Conservation (phyloP, 2,329 filamentous ascomycete genomes). For the Beauveria sp. region DNA sequence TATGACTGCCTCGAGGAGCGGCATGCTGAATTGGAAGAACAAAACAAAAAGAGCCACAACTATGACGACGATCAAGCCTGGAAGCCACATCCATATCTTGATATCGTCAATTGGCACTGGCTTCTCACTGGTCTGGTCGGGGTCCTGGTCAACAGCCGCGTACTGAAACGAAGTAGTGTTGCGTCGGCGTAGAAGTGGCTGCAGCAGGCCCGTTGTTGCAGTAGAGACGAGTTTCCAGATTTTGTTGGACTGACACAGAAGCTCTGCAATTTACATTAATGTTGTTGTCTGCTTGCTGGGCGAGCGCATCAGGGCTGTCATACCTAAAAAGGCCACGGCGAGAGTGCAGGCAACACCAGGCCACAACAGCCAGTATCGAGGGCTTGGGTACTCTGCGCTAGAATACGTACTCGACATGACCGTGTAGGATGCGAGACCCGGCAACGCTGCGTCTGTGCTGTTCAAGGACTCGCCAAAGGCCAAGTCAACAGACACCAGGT, state of each 20-base stretch:
- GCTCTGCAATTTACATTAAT: background rate
- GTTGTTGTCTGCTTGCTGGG: background rate
- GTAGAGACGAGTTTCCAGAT: background rate
- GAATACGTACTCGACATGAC: conserved; percentile 1
- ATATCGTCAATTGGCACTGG: background rate
- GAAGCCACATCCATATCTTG: conserved; percentile 3
- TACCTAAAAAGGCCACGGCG: conserved; percentile 7
- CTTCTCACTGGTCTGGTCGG: background rate
- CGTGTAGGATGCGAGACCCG: background rate
- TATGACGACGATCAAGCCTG: background rate
- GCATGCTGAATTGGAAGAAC: background rate
- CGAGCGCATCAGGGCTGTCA: no score
- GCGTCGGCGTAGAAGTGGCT: background rate
- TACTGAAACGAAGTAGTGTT: background rate
- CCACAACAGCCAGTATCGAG: conserved; percentile 9
- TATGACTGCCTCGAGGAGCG: background rate
- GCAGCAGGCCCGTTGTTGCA: background rate
- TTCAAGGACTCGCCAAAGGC: background rate
- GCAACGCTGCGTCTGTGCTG: background rate
- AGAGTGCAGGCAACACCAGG: conserved; percentile 5
- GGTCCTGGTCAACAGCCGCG: background rate
- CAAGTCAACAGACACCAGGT: background rate
- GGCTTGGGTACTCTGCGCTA: background rate
- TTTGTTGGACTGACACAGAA: background rate
- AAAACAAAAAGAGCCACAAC: background rate